Conservation (phyloP, 78 protist species). For the Dictyostelium firmibasis region DNA sequence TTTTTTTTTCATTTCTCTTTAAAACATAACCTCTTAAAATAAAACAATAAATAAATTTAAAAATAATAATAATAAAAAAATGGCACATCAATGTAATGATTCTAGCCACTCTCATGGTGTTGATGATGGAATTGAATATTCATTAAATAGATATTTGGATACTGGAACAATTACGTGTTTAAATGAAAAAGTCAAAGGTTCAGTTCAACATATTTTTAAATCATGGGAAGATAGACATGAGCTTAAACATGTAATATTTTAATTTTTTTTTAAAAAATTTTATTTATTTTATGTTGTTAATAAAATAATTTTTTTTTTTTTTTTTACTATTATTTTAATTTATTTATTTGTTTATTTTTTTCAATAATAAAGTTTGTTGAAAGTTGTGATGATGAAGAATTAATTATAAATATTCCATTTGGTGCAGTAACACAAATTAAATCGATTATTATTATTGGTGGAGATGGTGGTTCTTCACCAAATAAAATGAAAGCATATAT, state of each 20-base stretch:
- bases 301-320: background rate
- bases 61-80: background rate
- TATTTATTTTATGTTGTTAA: no score
- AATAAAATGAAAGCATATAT: conserved; percentile 62
- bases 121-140: conserved; percentile 46
- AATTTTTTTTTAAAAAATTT: background rate
- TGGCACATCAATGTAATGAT: conserved; percentile 40
- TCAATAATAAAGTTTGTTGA: conserved; percentile 29
- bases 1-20: background rate
- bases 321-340: background rate
- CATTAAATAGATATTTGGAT: conserved; percentile 54
- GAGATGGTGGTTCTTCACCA: conserved; percentile 64
- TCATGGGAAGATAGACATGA: conserved; percentile 72
- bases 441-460: conserved; percentile 78
- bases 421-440: conserved; percentile 58
- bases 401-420: conserved; percentile 82
- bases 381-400: conserved; percentile 71
- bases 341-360: no score
- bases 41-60: background rate
- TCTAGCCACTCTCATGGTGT: conserved; percentile 37
- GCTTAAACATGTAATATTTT: background rate
- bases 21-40: background rate
- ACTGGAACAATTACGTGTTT: conserved; percentile 61
- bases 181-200: conserved; percentile 69
- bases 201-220: conserved; percentile 61